Conservation (phyloP, 2,329 filamentous ascomycete genomes). For the Fusarium sp. region DNA sequence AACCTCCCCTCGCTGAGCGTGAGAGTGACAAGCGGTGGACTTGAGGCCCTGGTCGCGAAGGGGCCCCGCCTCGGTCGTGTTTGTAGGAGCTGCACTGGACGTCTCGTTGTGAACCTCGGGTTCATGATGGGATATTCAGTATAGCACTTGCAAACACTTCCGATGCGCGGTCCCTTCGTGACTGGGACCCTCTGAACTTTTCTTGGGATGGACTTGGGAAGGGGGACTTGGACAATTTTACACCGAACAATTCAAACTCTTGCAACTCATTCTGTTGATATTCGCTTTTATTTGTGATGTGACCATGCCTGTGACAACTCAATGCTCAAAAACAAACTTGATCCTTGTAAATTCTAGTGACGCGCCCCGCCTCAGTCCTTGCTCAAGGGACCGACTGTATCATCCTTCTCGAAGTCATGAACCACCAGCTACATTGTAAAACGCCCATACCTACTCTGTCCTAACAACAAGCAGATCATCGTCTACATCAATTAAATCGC, state of each 20-base stretch:
- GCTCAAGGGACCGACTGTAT: too few relatives aligned
- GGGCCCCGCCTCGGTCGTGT: neutral
- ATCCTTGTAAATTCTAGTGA: too few relatives aligned
- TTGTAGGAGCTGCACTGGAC: slow-evolving; percentile 19
- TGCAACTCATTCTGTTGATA: neutral
- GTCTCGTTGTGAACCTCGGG: slow-evolving; percentile 22
- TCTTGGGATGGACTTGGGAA: neutral
- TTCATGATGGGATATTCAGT: slow-evolving; percentile 9
- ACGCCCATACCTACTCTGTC: neutral
- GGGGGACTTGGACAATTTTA: neutral
- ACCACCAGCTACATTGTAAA: neutral
- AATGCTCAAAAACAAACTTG: neutral
- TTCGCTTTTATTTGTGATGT: neutral
- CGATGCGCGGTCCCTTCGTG: neutral
- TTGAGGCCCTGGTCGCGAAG: slow-evolving; percentile 5
- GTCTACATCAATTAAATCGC: slow-evolving; percentile 49
- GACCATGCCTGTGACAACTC: neutral
- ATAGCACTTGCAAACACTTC: slow-evolving; percentile 25
- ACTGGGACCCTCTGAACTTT: neutral
- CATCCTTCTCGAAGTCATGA: neutral
- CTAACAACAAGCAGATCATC: slow-evolving; percentile 48
- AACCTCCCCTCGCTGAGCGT: too few relatives aligned
- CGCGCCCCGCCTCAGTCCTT: too few relatives aligned
- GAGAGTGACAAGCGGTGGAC: neutral
- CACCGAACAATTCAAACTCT: slow-evolving; percentile 9